These are phyloP conservation scores for Eimeria sp. DNA, from an alignment of 169 alveolate species.

Conservation along the genomic window DNA sequence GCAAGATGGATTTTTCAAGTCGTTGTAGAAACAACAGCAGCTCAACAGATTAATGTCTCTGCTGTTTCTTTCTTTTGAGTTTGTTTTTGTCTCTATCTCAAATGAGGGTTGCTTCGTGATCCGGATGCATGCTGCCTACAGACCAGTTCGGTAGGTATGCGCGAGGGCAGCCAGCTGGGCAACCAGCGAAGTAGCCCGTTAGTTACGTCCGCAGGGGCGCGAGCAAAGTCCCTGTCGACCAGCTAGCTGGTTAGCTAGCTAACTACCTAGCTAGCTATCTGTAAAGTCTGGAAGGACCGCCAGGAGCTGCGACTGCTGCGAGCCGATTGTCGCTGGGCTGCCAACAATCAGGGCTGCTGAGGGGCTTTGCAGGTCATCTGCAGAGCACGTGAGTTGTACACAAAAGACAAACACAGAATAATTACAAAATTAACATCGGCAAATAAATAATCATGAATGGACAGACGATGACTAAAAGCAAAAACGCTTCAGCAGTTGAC, in stretches of 20 bases:
- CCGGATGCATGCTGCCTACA: no score
- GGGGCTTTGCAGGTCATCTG: constrained; percentile 24
- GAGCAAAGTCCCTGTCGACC: neutral
- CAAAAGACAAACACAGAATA: neutral
- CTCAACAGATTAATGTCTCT: no score
- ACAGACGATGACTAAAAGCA: neutral
- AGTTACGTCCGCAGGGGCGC: neutral
- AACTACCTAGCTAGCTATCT: neutral
- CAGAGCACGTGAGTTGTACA: neutral
- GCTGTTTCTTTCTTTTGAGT: neutral
- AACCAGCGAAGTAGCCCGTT: neutral
- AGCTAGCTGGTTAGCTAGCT: neutral
- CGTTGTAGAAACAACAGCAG: no score
- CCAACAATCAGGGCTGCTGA: constrained; percentile 43
- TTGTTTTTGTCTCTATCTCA: no score
- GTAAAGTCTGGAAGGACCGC: constrained; percentile 55
- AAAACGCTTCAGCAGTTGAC: no score
- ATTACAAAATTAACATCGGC: neutral
- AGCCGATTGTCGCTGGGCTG: constrained; percentile 26
- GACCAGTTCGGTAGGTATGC: no score
- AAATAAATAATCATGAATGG: neutral
- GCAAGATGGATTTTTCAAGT: neutral
- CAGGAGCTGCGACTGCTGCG: constrained; percentile 52
- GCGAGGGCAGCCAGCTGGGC: neutral
- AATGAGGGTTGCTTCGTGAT: no score